phyloP scores from a whole-genome alignment of 2,329 filamentous ascomycete species.

The Amesomyces nigricolor region DNA sequence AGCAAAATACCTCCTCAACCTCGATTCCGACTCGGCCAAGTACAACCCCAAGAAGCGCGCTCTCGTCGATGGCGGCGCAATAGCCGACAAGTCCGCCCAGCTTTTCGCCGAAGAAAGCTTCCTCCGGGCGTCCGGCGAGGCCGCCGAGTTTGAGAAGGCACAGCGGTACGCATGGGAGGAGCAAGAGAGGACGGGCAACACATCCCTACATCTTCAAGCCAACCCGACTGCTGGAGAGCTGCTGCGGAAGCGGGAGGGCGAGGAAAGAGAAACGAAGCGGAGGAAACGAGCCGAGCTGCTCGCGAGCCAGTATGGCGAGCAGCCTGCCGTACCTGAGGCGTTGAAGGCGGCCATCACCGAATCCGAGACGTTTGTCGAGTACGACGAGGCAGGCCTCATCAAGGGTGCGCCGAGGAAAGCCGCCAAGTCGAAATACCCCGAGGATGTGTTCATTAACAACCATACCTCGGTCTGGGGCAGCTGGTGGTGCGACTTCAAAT shows the following conservation, averaged over 20 bases:
- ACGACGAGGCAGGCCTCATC: conserved; percentile 82
- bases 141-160: conserved; percentile 84
- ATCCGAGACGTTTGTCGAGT: conserved; percentile 85
- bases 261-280: conserved; percentile 65
- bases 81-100: conserved; percentile 70
- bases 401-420: conserved; percentile 76
- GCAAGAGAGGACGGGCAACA: conserved; percentile 74
- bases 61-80: conserved; percentile 80
- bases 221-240: conserved; percentile 93
- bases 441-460: conserved; percentile 84
- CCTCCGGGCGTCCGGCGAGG: conserved; percentile 81
- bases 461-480: conserved; percentile 92
- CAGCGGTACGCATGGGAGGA: conserved; percentile 92
- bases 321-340: conserved; percentile 52
- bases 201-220: conserved; percentile 83
- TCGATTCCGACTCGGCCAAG: conserved; percentile 92
- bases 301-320: conserved; percentile 37
- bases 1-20: conserved; percentile 89
- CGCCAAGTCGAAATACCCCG: conserved; percentile 84
- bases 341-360: conserved; percentile 66
- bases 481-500: conserved; percentile 94
- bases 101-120: conserved; percentile 92
- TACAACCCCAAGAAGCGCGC: conserved; percentile 95
- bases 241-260: conserved; percentile 70
- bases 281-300: conserved; percentile 58